Evolutionary conservation across 2,329 filamentous ascomycete species (phyloP).

Genomic region (Phoma sp.): DNA sequence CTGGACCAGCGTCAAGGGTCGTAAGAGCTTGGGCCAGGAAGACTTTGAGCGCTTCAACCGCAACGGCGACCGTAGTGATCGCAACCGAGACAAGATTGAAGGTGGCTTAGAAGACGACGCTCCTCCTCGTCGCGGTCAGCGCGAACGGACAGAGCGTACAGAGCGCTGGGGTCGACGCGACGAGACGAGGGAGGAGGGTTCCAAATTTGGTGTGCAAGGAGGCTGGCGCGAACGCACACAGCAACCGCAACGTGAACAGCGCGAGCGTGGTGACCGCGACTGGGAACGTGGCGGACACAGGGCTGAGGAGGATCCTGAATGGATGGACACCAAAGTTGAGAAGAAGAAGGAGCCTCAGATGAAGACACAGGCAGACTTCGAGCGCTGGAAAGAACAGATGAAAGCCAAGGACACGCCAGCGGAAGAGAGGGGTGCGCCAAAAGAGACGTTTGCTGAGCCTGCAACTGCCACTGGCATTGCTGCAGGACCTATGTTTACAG

Average conservation of each 20-base stretch:
- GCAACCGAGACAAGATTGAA: constrained; percentile 61
- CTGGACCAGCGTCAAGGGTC: constrained; percentile 76
- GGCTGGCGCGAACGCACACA: constrained; percentile 65
- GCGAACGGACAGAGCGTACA: constrained; percentile 68
- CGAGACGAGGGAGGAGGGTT: constrained; percentile 59
- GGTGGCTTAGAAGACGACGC: constrained; percentile 52
- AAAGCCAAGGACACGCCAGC: constrained; percentile 66
- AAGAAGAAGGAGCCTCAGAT: constrained; percentile 74
- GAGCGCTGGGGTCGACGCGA: constrained; percentile 74
- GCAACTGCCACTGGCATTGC: constrained; percentile 28
- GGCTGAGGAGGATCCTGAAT: constrained; percentile 77
- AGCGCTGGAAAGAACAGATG: constrained; percentile 94
- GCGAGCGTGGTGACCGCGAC: constrained; percentile 59
- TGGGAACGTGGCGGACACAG: constrained; percentile 63
- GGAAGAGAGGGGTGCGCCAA: constrained; percentile 56
- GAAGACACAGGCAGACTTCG: constrained; percentile 89
- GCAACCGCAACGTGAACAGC: constrained; percentile 26
- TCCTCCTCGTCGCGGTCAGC: constrained; percentile 65
- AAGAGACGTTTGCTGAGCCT: constrained; percentile 30
- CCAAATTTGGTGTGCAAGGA: constrained; percentile 50
- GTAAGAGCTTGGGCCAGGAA: constrained; percentile 76
- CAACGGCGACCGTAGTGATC: constrained; percentile 45
- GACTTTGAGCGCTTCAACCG: constrained; percentile 74
- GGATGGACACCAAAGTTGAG: constrained; percentile 74
- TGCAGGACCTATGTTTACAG: constrained; percentile 51